Evolutionary conservation across 192 early-diverging fungal genomes (phyloP).

Genomic region (Phlyctochytrium arcticum): DNA sequence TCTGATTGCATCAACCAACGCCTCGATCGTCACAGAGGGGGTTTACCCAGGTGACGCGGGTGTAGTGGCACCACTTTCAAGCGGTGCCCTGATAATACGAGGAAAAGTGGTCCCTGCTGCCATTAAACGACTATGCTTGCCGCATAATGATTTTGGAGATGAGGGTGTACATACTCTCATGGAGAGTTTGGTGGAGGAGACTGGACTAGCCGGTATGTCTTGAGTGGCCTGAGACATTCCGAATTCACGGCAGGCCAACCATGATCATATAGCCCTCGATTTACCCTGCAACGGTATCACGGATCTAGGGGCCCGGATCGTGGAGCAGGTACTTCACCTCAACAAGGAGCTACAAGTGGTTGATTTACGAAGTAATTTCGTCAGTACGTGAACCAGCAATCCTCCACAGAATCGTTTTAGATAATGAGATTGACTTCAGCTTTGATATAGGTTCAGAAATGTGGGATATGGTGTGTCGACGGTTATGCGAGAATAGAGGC

Average conservation of each 20-base stretch:
- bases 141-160: constrained; percentile 32
- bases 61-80: no score
- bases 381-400: constrained; percentile 5
- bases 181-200: constrained; percentile 33
- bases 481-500: neutral
- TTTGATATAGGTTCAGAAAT: neutral
- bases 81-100: no score
- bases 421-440: neutral
- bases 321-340: constrained; percentile 27
- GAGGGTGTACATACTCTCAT: constrained; percentile 27
- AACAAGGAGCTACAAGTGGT: constrained; percentile 36
- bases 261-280: constrained; percentile 29
- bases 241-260: neutral
- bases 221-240: neutral
- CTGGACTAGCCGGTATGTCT: constrained; percentile 27
- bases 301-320: constrained; percentile 29
- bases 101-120: neutral
- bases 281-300: constrained; percentile 34
- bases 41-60: no score
- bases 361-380: constrained; percentile 32
- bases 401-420: neutral
- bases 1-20: no score
- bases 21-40: constrained; percentile 27
- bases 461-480: neutral
- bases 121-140: constrained; percentile 27